phyloP scores from a whole-genome alignment of 768 basidiomycete species.

The Mycena vulgaris region DNA sequence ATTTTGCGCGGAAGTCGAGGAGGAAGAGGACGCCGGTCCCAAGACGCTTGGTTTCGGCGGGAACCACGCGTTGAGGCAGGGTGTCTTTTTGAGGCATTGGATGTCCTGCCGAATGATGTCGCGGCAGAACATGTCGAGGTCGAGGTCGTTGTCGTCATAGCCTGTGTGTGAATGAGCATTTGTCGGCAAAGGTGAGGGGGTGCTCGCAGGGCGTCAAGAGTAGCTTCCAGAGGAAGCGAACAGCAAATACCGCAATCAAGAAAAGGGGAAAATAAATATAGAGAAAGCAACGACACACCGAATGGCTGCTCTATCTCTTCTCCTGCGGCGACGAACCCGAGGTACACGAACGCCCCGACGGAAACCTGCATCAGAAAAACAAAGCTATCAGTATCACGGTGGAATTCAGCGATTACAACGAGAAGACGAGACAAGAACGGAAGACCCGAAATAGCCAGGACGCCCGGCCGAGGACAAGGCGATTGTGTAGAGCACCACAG shows the following conservation, averaged over 20 bases:
- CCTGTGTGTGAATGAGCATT: conserved; percentile 48
- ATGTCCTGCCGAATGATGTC: conserved; percentile 72
- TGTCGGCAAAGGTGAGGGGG: too few relatives aligned
- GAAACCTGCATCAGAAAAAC: conserved; percentile 51
- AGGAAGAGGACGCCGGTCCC: background rate
- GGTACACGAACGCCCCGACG: conserved; percentile 78
- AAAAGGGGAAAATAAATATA: too few relatives aligned
- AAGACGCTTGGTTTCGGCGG: background rate
- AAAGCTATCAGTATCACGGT: background rate
- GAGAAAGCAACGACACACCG: conserved; percentile 52
- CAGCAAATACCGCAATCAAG: too few relatives aligned
- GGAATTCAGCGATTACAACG: too few relatives aligned
- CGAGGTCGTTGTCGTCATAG: conserved; percentile 79
- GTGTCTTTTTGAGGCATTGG: conserved; percentile 64
- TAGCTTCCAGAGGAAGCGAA: too few relatives aligned
- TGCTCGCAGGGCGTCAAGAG: too few relatives aligned
- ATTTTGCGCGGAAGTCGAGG: background rate
- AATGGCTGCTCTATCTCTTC: conserved; percentile 82
- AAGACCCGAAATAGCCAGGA: too few relatives aligned
- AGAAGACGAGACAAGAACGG: too few relatives aligned
- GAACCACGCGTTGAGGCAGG: conserved; percentile 62
- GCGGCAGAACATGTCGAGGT: conserved; percentile 75
- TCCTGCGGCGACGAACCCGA: conserved; percentile 81
- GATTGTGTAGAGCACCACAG: too few relatives aligned
- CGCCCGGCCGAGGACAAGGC: too few relatives aligned